phyloP scores from a whole-genome alignment of 202 grass and related monocot genomes.

The Bolboschoenoplectus hybrid region DNA sequence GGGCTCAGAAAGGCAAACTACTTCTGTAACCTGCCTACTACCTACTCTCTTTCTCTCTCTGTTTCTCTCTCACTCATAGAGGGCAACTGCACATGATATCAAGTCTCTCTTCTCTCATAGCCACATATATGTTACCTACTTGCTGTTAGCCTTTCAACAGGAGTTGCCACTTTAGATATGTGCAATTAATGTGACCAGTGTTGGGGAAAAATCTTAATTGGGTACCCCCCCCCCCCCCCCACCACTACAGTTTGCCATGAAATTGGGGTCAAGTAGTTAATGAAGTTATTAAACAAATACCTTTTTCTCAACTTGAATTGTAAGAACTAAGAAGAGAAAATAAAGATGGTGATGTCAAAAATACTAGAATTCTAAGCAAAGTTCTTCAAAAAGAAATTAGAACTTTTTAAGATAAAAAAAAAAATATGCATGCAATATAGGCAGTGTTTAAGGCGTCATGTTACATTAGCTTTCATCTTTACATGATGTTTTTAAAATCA shows the following conservation, averaged over 20 bases:
- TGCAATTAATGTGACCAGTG: not conserved
- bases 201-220: too few species aligned
- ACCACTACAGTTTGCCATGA: not conserved
- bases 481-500: conserved; percentile 41
- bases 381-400: not conserved
- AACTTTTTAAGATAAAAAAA: not conserved
- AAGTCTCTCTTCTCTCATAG: not conserved
- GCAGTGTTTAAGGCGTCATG: conserved; percentile 14
- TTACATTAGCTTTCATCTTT: conserved; percentile 49
- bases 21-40: not conserved
- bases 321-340: too few species aligned
- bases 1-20: not conserved
- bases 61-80: not conserved
- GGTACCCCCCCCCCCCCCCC: not conserved
- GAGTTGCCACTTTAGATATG: not conserved
- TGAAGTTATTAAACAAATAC: not conserved
- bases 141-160: conserved; percentile 22
- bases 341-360: too few species aligned
- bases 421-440: conserved; percentile 18
- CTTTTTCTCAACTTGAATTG: not conserved
- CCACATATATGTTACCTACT: conserved; percentile 20
- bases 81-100: conserved; percentile 14
- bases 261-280: not conserved
- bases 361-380: too few species aligned
- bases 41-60: not conserved